phyloP scores from a whole-genome alignment of 1,139 yeast species.

The Pichia sp. region DNA sequence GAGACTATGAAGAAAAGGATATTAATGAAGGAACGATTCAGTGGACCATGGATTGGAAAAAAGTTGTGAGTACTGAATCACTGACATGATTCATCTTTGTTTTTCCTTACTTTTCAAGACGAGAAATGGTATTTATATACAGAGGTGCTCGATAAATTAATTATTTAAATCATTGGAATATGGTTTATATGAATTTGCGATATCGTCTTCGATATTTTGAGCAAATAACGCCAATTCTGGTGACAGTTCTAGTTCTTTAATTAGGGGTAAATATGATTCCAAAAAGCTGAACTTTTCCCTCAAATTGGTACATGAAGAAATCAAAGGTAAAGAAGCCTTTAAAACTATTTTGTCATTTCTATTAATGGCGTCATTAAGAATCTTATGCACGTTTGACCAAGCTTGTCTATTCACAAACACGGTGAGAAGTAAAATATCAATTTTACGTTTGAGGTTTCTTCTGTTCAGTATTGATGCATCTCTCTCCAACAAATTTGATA shows the following conservation, averaged over 20 bases:
- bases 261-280: constrained; percentile 17
- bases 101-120: too few species aligned
- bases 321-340: constrained; percentile 24
- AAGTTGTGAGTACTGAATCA: constrained; percentile 6
- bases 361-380: constrained; percentile 23
- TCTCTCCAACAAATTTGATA: not conserved
- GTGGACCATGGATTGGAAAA: constrained; percentile 22
- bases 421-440: constrained; percentile 28
- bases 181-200: too few species aligned
- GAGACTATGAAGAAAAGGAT: not conserved
- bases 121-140: too few species aligned
- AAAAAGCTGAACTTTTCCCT: constrained; percentile 13
- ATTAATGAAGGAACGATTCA: constrained; percentile 1
- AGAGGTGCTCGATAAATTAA: too few species aligned
- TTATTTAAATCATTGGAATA: too few species aligned
- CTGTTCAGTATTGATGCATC: not conserved
- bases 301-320: constrained; percentile 15
- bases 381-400: constrained; percentile 29
- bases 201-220: too few species aligned
- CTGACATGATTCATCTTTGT: too few species aligned
- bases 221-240: constrained; percentile 7
- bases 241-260: constrained; percentile 11
- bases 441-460: constrained; percentile 8
- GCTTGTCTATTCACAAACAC: constrained; percentile 30
- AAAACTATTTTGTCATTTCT: constrained; percentile 18